phyloP scores from a whole-genome alignment of 148 eudicot genomes.

The Salicornia ramosissima region DNA sequence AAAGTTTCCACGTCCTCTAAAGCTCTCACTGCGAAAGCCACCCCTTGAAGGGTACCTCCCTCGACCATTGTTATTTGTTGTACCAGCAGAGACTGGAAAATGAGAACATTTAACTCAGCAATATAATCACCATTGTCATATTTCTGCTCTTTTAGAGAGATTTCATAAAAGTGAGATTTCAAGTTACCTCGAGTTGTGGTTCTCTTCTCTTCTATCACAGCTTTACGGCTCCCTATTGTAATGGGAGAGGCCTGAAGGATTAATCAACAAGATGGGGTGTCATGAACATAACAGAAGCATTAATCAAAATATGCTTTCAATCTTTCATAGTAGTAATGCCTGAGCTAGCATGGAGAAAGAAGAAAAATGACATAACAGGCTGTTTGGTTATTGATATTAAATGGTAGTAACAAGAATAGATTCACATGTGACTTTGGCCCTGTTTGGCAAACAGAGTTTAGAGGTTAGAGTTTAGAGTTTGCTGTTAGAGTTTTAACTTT shows the following conservation, averaged over 20 bases:
- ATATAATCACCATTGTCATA: background rate
- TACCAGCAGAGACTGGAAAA: slow-evolving; percentile 21
- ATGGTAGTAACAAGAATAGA: too few species aligned
- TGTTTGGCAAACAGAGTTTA: too few species aligned
- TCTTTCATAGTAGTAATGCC: too few species aligned
- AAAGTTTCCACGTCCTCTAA: slow-evolving; percentile 36
- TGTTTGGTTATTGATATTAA: too few species aligned
- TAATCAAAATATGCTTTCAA: too few species aligned
- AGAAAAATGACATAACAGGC: too few species aligned
- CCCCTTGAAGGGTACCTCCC: slow-evolving; percentile 53
- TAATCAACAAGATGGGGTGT: background rate
- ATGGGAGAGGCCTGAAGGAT: slow-evolving; percentile 53
- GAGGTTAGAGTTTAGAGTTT: too few species aligned
- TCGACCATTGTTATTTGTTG: slow-evolving; percentile 38
- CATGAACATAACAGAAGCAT: background rate
- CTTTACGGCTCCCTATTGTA: slow-evolving; percentile 42
- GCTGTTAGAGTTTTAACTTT: too few species aligned
- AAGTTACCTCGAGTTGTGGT: slow-evolving; percentile 63
- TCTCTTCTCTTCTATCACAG: slow-evolving; percentile 56
- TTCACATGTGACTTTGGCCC: too few species aligned
- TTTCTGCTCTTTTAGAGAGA: background rate
- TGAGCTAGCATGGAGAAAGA: too few species aligned
- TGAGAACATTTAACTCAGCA: background rate
- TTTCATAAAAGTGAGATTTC: background rate
- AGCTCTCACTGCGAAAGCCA: slow-evolving; percentile 39